Evolutionary conservation across 768 basidiomycete genomes (phyloP).

Genomic region (Psilocybe azurescens): DNA sequence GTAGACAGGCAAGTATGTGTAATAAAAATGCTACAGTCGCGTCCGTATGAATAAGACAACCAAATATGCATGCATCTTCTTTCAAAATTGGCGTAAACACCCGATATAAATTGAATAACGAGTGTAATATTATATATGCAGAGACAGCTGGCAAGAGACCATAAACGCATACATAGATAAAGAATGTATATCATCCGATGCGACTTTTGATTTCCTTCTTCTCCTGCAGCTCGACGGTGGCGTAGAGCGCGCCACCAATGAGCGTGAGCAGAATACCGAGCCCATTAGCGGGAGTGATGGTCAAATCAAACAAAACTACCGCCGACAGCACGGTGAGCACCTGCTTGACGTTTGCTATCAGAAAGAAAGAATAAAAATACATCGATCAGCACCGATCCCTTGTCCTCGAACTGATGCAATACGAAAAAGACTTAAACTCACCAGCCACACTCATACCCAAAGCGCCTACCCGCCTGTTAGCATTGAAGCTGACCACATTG

Average conservation of each 20-base stretch:
- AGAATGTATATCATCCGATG: conserved; percentile 7
- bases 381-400: not conserved
- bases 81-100: no score
- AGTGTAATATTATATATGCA: not conserved
- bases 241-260: conserved; percentile 85
- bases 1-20: no score
- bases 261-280: conserved; percentile 87
- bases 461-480: conserved; percentile 92
- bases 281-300: conserved; percentile 80
- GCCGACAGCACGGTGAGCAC: conserved; percentile 88
- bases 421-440: conserved; percentile 48
- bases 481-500: conserved; percentile 93
- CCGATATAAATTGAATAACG: not conserved
- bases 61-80: no score
- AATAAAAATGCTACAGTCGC: no score
- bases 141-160: not conserved
- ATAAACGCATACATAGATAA: not conserved
- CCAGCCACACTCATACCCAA: conserved; percentile 92
- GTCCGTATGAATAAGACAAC: no score
- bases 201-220: conserved; percentile 31
- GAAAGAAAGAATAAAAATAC: not conserved
- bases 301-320: conserved; percentile 82
- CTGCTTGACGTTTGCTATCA: conserved; percentile 87
- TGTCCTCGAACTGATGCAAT: not conserved
- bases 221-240: conserved; percentile 65